Base-by-base conservation (phyloP, 176 grass and related monocot species). In the Phoenix dactylifera region DNA sequence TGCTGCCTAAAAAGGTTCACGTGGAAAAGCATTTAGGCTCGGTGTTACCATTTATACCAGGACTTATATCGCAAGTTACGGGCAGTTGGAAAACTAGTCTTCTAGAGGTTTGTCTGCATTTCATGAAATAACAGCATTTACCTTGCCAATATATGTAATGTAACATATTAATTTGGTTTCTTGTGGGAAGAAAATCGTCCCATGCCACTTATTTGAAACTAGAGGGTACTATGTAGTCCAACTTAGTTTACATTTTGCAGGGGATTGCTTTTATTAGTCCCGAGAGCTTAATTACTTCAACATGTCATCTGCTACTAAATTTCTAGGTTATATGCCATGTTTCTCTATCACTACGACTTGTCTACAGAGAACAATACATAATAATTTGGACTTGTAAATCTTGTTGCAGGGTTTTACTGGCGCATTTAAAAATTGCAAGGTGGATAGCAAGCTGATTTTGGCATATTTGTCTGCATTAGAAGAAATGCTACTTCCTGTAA, bases 381-480 rank as follows among this genome's bases (percentile, higher is more conserved):
- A 54, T n/a, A 58, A 20, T 69, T 71, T 50, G 24, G n/a, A 49
- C 50, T 19, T 76, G 58, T 71, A 23, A 70, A 68, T 64, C 22
- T 24, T 49, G 76, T 54, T 80, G 76, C 87, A 90, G 87, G 75
- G 72, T 66, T 90, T 90, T 77, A 90, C 87, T 24, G 58, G 72
- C 39, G 72, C 76, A 67, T 90, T 83, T 66, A 63, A 66, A 71
- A 75, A 71, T 69, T 90, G 72, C 79, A 86, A 74, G 23, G 82
- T 83, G 72, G 87, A 90, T 55, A 70, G 64, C 52, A 90, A 82
- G 79, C 68, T 90, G 51, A 80, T 86, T 2, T 59, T 83, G 52
- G 75, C 72, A 67, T 90, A 80, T 74, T 74, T 90, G 63, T 73
- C 71, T 62, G 78, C 63, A 24, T 50, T 83, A 54, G 72, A 71